Evolutionary conservation across 257 asterid species (phyloP).

Genomic region (Osmanthus fragrans): DNA sequence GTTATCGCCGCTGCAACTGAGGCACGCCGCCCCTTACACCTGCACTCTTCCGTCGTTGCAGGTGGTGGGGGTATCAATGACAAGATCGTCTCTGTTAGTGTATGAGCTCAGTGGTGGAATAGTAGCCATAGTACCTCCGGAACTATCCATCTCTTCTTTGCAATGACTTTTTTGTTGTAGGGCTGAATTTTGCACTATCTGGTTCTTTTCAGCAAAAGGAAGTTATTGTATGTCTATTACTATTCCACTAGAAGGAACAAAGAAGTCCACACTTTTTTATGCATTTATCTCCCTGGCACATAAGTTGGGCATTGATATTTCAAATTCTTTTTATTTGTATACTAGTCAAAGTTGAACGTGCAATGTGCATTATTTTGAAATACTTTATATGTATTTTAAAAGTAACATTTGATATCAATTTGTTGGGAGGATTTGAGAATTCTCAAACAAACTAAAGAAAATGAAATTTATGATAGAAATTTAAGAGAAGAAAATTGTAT

Average conservation of each 20-base stretch:
- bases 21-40: conserved; percentile 40
- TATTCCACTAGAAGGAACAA: background rate
- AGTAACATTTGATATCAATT: too few relatives aligned
- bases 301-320: too few relatives aligned
- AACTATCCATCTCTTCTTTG: conserved; percentile 47
- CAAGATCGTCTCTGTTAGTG: conserved; percentile 60
- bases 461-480: too few relatives aligned
- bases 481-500: too few relatives aligned
- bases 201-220: background rate
- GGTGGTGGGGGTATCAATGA: conserved; percentile 45
- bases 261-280: background rate
- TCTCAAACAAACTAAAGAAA: too few relatives aligned
- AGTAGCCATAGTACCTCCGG: conserved; percentile 74
- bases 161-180: conserved; percentile 27
- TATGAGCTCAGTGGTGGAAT: conserved; percentile 61
- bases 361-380: too few relatives aligned
- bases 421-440: too few relatives aligned
- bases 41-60: conserved; percentile 37
- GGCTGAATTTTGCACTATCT: background rate
- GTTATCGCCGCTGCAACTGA: conserved; percentile 18
- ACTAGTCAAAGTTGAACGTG: too few relatives aligned
- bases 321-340: too few relatives aligned
- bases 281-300: background rate
- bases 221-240: background rate
- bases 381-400: too few relatives aligned